phyloP scores from a whole-genome alignment of 2,329 filamentous ascomycete genomes.

The Microdochium trichocladiopsis region DNA sequence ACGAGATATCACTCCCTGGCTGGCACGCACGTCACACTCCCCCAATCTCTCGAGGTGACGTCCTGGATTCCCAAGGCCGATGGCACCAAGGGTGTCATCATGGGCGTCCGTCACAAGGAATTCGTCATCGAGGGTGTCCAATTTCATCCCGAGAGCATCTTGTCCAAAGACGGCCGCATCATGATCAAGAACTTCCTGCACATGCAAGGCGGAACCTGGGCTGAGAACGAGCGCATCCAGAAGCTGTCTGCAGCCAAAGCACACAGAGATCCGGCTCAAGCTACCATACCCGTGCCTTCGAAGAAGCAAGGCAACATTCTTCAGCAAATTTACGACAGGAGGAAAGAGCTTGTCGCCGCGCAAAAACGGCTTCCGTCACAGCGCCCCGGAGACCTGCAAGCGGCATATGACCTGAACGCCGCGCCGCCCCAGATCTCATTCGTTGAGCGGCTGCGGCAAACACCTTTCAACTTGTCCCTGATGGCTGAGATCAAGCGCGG shows the following conservation, averaged over 20 bases:
- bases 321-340: constrained; percentile 81
- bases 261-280: constrained; percentile 13
- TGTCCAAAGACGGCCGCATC: constrained; percentile 77
- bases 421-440: constrained; percentile 81
- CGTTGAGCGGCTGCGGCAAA: constrained; percentile 69
- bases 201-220: constrained; percentile 88
- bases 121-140: constrained; percentile 92
- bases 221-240: constrained; percentile 60
- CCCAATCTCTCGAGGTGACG: constrained; percentile 78
- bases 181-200: constrained; percentile 92
- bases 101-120: constrained; percentile 92
- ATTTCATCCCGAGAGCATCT: constrained; percentile 95
- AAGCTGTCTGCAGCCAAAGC: constrained; percentile 26
- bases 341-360: constrained; percentile 65
- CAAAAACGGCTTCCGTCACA: constrained; percentile 86
- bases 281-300: constrained; percentile 18
- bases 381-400: constrained; percentile 75
- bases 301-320: constrained; percentile 84
- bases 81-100: constrained; percentile 79
- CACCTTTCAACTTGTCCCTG: constrained; percentile 80
- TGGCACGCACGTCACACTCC: constrained; percentile 81
- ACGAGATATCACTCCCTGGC: constrained; percentile 96
- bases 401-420: constrained; percentile 75
- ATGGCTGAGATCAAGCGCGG: constrained; percentile 98
- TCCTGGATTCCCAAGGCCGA: constrained; percentile 80